Percentiles rank a stretch among this genome's conserved stretches.
phyloP scores from a whole-genome alignment of 2,329 filamentous ascomycete genomes.

The Podosphaera xanthii region DNA sequence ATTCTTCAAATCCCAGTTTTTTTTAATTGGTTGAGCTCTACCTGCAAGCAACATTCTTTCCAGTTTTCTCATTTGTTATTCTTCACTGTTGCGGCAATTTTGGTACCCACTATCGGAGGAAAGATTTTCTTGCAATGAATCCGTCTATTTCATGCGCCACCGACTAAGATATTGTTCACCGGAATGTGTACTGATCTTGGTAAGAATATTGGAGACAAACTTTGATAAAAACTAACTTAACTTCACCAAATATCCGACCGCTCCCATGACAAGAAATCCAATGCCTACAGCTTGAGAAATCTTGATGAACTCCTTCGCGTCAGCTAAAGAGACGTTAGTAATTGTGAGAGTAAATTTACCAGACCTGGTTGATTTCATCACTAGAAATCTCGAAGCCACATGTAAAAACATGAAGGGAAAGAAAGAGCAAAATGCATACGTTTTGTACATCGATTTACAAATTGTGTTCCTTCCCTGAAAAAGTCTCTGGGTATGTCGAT shows the following conservation, averaged over 20 bases:
- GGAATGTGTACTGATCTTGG: slow-evolving; percentile 23
- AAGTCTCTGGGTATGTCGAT: slow-evolving; percentile 29
- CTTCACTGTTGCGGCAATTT: too few species aligned
- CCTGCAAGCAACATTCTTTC: too few species aligned
- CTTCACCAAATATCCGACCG: slow-evolving; percentile 28
- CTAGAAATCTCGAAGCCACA: not conserved
- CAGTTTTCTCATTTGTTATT: too few species aligned
- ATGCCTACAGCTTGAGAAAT: slow-evolving; percentile 28
- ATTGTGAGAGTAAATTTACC: not conserved
- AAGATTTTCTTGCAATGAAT: too few species aligned
- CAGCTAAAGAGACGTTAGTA: slow-evolving; percentile 14
- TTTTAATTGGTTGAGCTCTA: too few species aligned
- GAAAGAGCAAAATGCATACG: slow-evolving; percentile 13
- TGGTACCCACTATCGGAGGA: too few species aligned
- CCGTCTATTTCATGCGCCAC: slow-evolving; percentile 12
- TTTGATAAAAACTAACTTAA: slow-evolving; percentile 17
- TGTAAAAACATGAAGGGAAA: not conserved
- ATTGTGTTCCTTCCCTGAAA: slow-evolving; percentile 21
- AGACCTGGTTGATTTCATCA: not conserved
- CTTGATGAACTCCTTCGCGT: slow-evolving; percentile 20
- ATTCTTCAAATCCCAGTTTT: too few species aligned
- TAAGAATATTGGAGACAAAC: not conserved
- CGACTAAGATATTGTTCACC: slow-evolving; percentile 29
- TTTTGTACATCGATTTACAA: slow-evolving; percentile 23
- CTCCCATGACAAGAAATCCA: slow-evolving; percentile 29